A percentile compares a stretch with the other conserved stretches of the same genome.
phyloP scores from a whole-genome alignment of 1,284 basidiomycete genomes.

The Cryptococcus sp. region DNA sequence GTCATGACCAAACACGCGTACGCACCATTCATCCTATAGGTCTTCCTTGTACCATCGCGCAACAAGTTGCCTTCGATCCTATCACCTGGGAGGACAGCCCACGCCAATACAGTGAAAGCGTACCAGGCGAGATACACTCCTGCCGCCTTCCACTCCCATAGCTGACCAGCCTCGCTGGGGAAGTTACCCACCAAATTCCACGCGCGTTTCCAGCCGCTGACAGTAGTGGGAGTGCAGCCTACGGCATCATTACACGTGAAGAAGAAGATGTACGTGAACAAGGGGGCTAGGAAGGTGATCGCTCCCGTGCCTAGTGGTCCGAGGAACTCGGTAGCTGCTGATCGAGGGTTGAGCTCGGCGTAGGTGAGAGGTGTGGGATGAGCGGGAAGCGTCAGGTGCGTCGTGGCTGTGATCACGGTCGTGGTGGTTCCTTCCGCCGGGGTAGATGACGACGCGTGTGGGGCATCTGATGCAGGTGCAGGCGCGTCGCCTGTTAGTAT shows the following conservation, averaged over 20 bases:
- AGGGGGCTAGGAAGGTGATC: slow-evolving; percentile 72
- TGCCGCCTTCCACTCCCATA: slow-evolving; percentile 79
- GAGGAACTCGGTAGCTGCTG: slow-evolving; percentile 75
- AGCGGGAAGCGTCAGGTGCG: slow-evolving; percentile 46
- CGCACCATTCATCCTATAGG: slow-evolving; percentile 94
- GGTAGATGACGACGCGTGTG: neutral
- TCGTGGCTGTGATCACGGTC: slow-evolving; percentile 49
- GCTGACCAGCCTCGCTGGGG: slow-evolving; percentile 48
- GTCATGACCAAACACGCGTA: no score
- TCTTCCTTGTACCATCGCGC: slow-evolving; percentile 73
- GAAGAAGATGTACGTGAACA: slow-evolving; percentile 75
- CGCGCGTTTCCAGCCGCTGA: slow-evolving; percentile 19
- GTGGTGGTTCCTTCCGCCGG: slow-evolving; percentile 26
- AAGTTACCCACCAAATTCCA: slow-evolving; percentile 28
- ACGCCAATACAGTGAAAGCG: slow-evolving; percentile 76
- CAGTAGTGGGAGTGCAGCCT: slow-evolving; percentile 61
- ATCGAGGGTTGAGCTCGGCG: slow-evolving; percentile 54
- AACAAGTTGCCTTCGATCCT: slow-evolving; percentile 76
- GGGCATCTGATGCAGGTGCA: neutral
- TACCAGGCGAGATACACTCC: slow-evolving; percentile 88
- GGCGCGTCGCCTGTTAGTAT: neutral
- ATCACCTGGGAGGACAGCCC: slow-evolving; percentile 84
- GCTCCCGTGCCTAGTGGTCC: slow-evolving; percentile 78
- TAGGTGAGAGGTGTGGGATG: slow-evolving; percentile 44
- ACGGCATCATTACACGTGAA: slow-evolving; percentile 79